Evolutionary conservation across 2,329 filamentous ascomycete species (phyloP).

Genomic region (Scedosporium aurantiacum): DNA sequence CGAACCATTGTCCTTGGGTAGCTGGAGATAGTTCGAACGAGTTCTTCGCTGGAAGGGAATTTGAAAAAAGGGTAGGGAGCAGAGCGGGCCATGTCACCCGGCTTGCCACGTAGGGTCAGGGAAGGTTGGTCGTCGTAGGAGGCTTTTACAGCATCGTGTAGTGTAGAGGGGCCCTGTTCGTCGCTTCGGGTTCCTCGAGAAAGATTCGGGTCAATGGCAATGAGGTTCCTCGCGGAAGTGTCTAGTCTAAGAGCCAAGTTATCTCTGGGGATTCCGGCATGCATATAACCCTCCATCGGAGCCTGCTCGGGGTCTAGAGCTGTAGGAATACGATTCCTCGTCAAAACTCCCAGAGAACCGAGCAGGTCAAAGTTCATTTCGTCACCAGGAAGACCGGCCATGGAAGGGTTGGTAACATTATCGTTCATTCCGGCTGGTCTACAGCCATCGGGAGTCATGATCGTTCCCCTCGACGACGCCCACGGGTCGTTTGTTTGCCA

Average conservation of each 20-base stretch:
- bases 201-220: background rate
- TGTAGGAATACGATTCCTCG: background rate
- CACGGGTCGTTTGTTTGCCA: background rate
- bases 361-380: background rate
- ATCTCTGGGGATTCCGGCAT: background rate
- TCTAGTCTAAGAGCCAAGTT: background rate
- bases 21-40: slow-evolving; percentile 5
- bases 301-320: background rate
- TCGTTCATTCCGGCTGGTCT: background rate
- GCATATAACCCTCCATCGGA: background rate
- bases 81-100: background rate
- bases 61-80: background rate
- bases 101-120: background rate
- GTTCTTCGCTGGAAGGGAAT: slow-evolving; percentile 5
- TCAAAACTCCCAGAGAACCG: background rate
- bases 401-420: background rate
- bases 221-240: background rate
- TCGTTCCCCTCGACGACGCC: background rate
- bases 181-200: background rate
- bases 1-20: slow-evolving; percentile 9
- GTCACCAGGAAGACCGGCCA: background rate
- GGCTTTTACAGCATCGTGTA: background rate
- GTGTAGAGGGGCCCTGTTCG: background rate
- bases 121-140: background rate
- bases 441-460: background rate